Evolutionary conservation across 139 green algal species (phyloP), one percentile per base, ranked within the genome.

Genomic region (Tetraselmis chui): DNA sequence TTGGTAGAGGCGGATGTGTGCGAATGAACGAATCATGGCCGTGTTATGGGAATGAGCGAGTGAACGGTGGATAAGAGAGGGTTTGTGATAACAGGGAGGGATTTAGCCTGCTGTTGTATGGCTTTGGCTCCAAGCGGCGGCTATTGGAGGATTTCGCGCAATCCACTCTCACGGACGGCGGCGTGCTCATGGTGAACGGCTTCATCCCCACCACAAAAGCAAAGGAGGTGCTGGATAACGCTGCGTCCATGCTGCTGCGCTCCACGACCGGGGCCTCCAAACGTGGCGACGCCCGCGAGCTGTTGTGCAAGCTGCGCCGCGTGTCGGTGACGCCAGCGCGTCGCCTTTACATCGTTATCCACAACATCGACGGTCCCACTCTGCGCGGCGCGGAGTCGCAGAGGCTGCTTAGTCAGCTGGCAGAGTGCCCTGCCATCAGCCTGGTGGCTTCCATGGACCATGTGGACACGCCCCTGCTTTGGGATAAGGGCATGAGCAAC

Each of bases 291-390:
- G 45, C 45, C 18, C 45, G 45, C 18, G 45, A 67, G 45, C 45
- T 67, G 45, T 5, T 67, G 45, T 18, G 18, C 11, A 18, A 18
- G 45, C 45, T 67, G 45, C 45, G 45, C 5, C 11, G 18, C 11
- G 5, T 67, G 45, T 23, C 28, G 59, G 22, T 29, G 28, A n/a
- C n/a, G n/a, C n/a, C n/a, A n/a, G 30, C 29, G 75, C 24, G 28
- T 23, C 77, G 83, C 1, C 78, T 94, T 2, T 97, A 95, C 77
- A 78, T 98, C 1, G 32, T 97, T 0, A 31, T 98, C 18, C 91
- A 98, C 89, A 96, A 93, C 89, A 93, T 98, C 11, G 95, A 98
- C 75, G 95, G 94, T 0, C 90, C 91, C 74, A 88, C 89, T 91
- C 77, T 59, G 88, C 5, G 75, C 18, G 80, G n/a, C 18, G 32